Conservation (phyloP, 371 early-diverging fungal genomes). For the Zychaea mexicana region DNA sequence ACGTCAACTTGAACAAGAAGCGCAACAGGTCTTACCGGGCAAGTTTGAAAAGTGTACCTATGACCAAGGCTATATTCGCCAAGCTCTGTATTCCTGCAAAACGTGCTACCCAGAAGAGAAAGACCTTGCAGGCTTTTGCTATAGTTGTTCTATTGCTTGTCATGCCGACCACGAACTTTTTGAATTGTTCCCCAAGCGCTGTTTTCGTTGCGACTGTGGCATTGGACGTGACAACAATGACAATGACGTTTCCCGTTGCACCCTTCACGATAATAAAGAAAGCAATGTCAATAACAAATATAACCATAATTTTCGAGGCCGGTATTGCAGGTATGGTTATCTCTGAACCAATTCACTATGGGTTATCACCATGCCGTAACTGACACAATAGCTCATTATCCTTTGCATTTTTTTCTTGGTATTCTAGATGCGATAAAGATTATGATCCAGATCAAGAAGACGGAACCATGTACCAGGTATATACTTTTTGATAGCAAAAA, state of each 20-base stretch:
- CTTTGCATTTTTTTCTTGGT: not conserved
- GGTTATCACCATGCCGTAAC: too few species aligned
- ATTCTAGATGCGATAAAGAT: slow-evolving; percentile 66
- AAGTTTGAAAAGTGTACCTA: slow-evolving; percentile 83
- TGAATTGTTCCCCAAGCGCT: slow-evolving; percentile 82
- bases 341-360: too few species aligned
- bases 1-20: slow-evolving; percentile 54
- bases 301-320: slow-evolving; percentile 78
- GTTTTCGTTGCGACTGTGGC: slow-evolving; percentile 90
- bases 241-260: slow-evolving; percentile 35
- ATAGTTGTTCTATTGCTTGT: slow-evolving; percentile 79
- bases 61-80: slow-evolving; percentile 74
- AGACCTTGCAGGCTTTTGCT: slow-evolving; percentile 75
- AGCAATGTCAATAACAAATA: slow-evolving; percentile 72
- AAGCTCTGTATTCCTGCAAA: slow-evolving; percentile 83
- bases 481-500: not conserved
- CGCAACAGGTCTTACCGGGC: slow-evolving; percentile 62
- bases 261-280: slow-evolving; percentile 24
- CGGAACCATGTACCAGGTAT: slow-evolving; percentile 73
- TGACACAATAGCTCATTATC: too few species aligned
- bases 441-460: slow-evolving; percentile 80
- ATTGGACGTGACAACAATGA: slow-evolving; percentile 44
- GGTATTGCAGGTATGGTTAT: slow-evolving; percentile 72
- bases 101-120: slow-evolving; percentile 62
- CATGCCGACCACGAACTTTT: slow-evolving; percentile 82